Base-by-base conservation (phyloP, 2,329 filamentous ascomycete genomes). In the Stachybotrys chartarum region DNA sequence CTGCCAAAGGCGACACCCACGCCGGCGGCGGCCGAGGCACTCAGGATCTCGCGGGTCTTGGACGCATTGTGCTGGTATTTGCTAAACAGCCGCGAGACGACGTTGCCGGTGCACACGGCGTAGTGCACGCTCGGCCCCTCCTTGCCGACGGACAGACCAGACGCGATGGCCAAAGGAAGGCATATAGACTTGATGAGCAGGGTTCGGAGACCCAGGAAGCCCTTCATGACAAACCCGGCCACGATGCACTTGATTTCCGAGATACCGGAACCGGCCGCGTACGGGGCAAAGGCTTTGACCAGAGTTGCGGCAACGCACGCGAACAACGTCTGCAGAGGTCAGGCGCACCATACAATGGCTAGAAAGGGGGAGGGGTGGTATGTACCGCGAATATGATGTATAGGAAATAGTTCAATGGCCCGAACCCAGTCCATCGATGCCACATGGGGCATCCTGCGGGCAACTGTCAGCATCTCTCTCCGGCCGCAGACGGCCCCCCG, bases 221-320 rank as follows among this genome's bases (percentile, higher is more conserved):
- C 94, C 72, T 97, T 97, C 94, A 99, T 99, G 52, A 97, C 90
- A 69, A 99, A 99, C 3, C 94, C 94, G 5, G 93, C 94, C 67
- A 99, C 96, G 68, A 99, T 97, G 72, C 91, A 96, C 73, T 99
- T 99, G 79, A 99, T 99, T 75, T 99, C 94, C 12, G 91, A 97
- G 56, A 99, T 99, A 46, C 94, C 94, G 12, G 91, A 96, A 16
- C 94, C 94, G 39, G 94, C 94, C 11, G 94, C 94, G 69, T 99
- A 99, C 0, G 94, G 94, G 5, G 94, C 92, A 71, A 94, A 97
- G 1, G 84, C 85, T 69, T 91, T 94, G 67, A 99, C 94, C 46
- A 99, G 78, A 44, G 82, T 85, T 1, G 92, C 92, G 3, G 92
- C 87, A 4, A 87, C 87, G 54, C 88, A 88, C 17, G 93, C 89